These are phyloP conservation scores for Strigomonas galati DNA, from an alignment of 208 protist genomes.

Conservation along the genomic window DNA sequence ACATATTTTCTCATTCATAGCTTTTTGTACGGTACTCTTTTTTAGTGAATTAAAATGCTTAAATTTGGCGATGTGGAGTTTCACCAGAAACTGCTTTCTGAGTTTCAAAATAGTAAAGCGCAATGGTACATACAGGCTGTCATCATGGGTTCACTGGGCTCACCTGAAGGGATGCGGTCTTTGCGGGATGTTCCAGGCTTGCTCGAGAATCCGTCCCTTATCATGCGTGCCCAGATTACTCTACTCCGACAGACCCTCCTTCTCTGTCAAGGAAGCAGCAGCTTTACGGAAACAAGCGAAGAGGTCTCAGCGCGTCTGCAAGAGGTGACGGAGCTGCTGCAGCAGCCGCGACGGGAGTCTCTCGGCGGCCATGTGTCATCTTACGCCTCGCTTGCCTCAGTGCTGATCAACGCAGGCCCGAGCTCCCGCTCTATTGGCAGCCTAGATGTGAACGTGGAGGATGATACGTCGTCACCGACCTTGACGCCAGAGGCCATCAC, in stretches of 20 bases:
- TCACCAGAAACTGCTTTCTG: slow-evolving; percentile 29
- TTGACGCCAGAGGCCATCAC: slow-evolving; percentile 22
- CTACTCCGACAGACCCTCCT: slow-evolving; percentile 23
- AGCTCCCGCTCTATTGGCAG: not conserved
- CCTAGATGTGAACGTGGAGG: not conserved
- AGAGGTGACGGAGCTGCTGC: too few relatives aligned
- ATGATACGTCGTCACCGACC: slow-evolving; percentile 10
- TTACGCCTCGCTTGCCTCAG: not conserved
- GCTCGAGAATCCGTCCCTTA: slow-evolving; percentile 1
- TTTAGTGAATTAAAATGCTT: slow-evolving; percentile 17
- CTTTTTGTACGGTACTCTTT: too few relatives aligned
- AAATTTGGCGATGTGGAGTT: slow-evolving; percentile 37
- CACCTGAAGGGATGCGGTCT: slow-evolving; percentile 15
- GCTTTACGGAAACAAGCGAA: too few relatives aligned
- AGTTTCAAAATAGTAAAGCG: not conserved
- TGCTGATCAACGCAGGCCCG: not conserved
- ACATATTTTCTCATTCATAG: too few relatives aligned
- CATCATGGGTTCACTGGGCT: slow-evolving; percentile 25
- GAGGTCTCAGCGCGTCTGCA: too few relatives aligned
- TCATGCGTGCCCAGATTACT: slow-evolving; percentile 17
- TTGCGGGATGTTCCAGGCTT: slow-evolving; percentile 13
- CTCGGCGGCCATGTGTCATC: not conserved
- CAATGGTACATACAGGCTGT: slow-evolving; percentile 22
- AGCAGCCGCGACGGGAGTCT: too few relatives aligned
- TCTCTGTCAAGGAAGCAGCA: not conserved